These are phyloP conservation scores for Maudiozyma bulderi DNA, from an alignment of 805 yeast genomes.

Conservation along the genomic window DNA sequence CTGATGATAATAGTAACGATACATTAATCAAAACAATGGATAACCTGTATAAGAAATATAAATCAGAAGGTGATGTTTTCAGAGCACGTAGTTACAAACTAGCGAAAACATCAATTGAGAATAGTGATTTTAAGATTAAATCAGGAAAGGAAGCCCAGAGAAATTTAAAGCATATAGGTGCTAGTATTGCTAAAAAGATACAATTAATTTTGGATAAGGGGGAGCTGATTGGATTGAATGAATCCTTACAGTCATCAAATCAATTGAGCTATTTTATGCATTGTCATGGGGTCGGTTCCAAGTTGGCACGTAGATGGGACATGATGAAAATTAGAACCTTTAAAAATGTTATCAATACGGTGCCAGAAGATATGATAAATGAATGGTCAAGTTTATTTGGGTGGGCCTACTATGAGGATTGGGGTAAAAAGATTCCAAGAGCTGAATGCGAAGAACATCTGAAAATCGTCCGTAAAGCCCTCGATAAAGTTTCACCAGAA, in stretches of 20 bases:
- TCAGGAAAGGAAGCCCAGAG: conserved; percentile 22
- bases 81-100: conserved; percentile 23
- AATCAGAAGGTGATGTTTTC: conserved; percentile 20
- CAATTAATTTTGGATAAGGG: conserved; percentile 20
- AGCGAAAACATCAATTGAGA: conserved; percentile 18
- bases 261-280: conserved; percentile 18
- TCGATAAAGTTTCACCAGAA: conserved; percentile 12
- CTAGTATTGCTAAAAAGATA: conserved; percentile 26
- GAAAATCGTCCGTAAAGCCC: conserved; percentile 9
- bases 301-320: conserved; percentile 21
- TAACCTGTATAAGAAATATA: conserved; percentile 16
- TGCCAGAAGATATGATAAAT: conserved; percentile 10
- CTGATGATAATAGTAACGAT: conserved; percentile 6
- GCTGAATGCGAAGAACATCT: conserved; percentile 20
- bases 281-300: conserved; percentile 25
- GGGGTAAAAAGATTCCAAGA: conserved; percentile 19
- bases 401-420: conserved; percentile 27
- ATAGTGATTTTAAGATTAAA: conserved; percentile 12
- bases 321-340: conserved; percentile 13
- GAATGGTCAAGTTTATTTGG: conserved; percentile 27
- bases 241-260: conserved; percentile 8
- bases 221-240: conserved; percentile 16
- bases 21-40: conserved; percentile 12
- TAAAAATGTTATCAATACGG: conserved; percentile 11
- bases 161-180: conserved; percentile 17